Base-by-base conservation (phyloP, 2,329 filamentous ascomycete genomes). In the Penicillium capsulatum region DNA sequence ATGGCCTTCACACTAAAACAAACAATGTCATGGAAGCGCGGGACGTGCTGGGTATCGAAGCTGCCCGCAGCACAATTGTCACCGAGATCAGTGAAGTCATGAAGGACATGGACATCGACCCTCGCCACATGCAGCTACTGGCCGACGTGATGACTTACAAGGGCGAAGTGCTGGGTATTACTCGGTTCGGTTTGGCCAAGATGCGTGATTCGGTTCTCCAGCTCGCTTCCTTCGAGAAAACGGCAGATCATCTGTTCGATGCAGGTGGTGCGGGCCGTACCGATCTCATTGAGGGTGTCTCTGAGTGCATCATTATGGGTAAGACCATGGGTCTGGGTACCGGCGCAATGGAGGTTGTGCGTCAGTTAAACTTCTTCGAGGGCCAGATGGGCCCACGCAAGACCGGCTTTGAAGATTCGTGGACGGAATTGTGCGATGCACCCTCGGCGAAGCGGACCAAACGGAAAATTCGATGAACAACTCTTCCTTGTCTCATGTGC, bases 131-230 rank as follows among this genome's bases (percentile, higher is more conserved):
- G 89, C 85, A 96, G 63, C 77, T 98, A 13, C 79, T 98, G 2
- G 91, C 92, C 8, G 92, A 98, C 59, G 90, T 96, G 38, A 98
- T 98, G 92, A 97, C 92, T 1, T 97, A 91, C 76, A 97, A 96
- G 71, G 92, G 92, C 35, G 91, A 97, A 54, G 86, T 98, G 0
- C 77, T 96, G 13, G 92, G 92, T 36, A 98, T 98, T 61, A 98
- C 92, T 2, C 84, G 92, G 20, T 97, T 97, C 65, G 92, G 92
- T 36, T 75, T 98, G 17, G 86, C 89, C 41, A 98, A 97, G 74
- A 97, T 95, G 84, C 78, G 92, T 36, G 92, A 98, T 65, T 86
- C 80, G 11, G 92, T 97, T 8, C 72, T 98, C 40, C 92, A 98
- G 66, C 76, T 98, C 9, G 92, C 92, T 0, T 91, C 84, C 13